Conservation (phyloP, 345 rosid species). For the Acer yangbiense region DNA sequence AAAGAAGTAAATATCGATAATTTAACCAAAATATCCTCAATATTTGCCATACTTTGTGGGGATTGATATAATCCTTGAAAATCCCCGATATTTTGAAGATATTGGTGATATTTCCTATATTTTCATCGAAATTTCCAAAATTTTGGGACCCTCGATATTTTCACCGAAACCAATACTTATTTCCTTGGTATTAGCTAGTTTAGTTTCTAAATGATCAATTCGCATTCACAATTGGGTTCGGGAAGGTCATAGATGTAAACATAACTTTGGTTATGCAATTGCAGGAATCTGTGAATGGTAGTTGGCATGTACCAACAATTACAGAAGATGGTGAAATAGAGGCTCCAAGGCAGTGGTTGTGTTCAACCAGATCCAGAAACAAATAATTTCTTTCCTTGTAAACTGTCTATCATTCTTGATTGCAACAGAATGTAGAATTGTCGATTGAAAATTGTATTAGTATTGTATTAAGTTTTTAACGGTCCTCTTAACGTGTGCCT, state of each 20-base stretch:
- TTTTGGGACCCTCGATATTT: too few relatives aligned
- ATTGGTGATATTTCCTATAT: too few relatives aligned
- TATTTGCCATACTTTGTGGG: too few relatives aligned
- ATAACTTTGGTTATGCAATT: neutral
- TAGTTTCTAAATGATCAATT: neutral
- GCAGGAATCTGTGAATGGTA: conserved; percentile 90
- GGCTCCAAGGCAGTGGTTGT: conserved; percentile 75
- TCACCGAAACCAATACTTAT: too few relatives aligned
- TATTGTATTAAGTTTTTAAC: too few relatives aligned
- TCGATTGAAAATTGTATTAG: neutral
- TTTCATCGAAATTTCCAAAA: too few relatives aligned
- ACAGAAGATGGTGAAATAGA: conserved; percentile 62
- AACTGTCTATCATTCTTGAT: neutral
- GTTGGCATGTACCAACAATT: conserved; percentile 82
- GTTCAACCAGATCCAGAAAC: conserved; percentile 51
- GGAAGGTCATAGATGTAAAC: neutral
- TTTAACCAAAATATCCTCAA: too few relatives aligned
- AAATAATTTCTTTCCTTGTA: neutral
- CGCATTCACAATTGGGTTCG: neutral
- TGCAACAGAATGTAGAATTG: neutral
- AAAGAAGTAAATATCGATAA: too few relatives aligned
- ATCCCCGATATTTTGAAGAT: too few relatives aligned
- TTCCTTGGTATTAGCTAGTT: neutral
- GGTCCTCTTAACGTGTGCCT: neutral
- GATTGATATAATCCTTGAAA: too few relatives aligned